These are phyloP conservation scores for Poa pratensis DNA, from an alignment of 176 grass and related monocot species.

Conservation along the genomic window DNA sequence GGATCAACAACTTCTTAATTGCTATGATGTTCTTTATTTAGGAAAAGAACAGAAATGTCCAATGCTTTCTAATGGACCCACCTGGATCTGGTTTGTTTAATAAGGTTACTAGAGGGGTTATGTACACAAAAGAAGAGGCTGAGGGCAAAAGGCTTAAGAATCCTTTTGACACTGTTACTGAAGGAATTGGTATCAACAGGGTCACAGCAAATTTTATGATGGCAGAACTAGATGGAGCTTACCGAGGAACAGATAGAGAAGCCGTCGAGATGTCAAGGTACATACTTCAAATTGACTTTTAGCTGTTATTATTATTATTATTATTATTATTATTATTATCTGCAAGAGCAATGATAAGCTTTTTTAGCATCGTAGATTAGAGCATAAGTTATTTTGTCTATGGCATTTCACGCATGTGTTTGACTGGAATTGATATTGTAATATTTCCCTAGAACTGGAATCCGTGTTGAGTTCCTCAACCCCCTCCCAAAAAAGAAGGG, in stretches of 20 bases:
- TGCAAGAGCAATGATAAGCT: constrained; percentile 16
- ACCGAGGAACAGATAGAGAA: constrained; percentile 84
- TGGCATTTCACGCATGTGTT: not conserved
- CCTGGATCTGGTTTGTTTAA: constrained; percentile 95
- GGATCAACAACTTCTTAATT: constrained; percentile 27
- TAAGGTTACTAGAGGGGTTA: constrained; percentile 92
- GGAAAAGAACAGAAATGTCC: constrained; percentile 81
- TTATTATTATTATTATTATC: constrained; percentile 33
- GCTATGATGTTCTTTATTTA: constrained; percentile 32
- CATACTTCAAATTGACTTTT: not conserved
- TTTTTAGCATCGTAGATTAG: constrained; percentile 13
- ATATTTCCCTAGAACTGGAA: constrained; percentile 16
- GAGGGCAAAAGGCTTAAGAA: constrained; percentile 93
- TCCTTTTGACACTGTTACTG: constrained; percentile 95
- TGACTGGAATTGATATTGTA: not conserved
- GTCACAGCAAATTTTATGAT: constrained; percentile 90
- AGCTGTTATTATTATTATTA: constrained; percentile 31
- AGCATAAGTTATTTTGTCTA: not conserved
- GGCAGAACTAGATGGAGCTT: constrained; percentile 88
- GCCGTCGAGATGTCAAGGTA: constrained; percentile 98
- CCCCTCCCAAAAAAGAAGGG: not conserved
- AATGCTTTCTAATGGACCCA: constrained; percentile 93
- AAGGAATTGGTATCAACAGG: constrained; percentile 99
- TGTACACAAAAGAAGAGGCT: constrained; percentile 97
- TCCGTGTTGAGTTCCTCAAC: not conserved